Evolutionary conservation across 371 early-diverging fungal genomes (phyloP), one percentile per base, ranked within the genome.

Genomic region (Nematocida sp.): DNA sequence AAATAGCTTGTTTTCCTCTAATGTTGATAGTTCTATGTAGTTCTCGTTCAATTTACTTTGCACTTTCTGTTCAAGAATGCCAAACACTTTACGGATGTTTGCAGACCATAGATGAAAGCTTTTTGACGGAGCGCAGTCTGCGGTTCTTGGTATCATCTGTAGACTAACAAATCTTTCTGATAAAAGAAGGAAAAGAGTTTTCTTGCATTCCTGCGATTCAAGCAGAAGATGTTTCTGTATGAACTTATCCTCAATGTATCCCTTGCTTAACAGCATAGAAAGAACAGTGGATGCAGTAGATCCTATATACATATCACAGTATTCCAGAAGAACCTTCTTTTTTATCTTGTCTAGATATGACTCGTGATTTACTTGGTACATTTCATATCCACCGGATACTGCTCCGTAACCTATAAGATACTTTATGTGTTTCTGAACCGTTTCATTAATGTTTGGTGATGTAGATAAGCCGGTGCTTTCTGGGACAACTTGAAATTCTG

Each of bases 101-200:
- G 69, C 80, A 60, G 40, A 45, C 80, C 80, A 78, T 27, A 78
- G 44, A 44, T 78, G 80, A 50, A 78, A 78, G 57, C 80, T 78
- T 42, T 67, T 78, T 0, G 80, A 69, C 18, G 80, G 60, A 27
- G 66, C 33, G 33, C 70, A 70, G 1, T 78, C 80, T 13, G 80
- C 33, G 9, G 80, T 78, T 33, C 80, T 46, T 7, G 80, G 61
- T 23, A 78, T 60, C 80, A 78, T 78, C 52, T 78, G 80, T 39
- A 52, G 27, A 25, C 20, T 20, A 6, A 78, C 45, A 27, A 67
- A 15, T 7, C 72, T 39, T 11, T 78, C 80, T 4, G 70, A 44
- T 7, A 78, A 57, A 23, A 78, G 72, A 55, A 42, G 9, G 57
- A 78, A 78, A 13, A 78, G 70, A 27, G 23, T 44, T 40, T 67